These are phyloP conservation scores for Rosa persica DNA, from an alignment of 306 rosid species.

Conservation along the genomic window DNA sequence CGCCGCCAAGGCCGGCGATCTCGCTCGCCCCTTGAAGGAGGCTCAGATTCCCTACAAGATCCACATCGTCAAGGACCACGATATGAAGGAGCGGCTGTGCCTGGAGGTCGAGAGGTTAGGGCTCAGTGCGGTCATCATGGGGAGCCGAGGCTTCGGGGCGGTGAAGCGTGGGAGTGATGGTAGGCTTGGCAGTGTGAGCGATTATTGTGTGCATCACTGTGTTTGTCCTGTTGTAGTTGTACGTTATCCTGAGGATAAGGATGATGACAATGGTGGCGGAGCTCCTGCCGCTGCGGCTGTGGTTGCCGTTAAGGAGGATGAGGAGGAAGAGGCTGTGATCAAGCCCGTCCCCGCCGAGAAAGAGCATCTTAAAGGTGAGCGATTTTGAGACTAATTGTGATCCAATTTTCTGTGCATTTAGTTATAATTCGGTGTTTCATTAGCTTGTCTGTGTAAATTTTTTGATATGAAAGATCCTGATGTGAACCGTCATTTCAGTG, in stretches of 20 bases:
- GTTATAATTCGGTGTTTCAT: neutral
- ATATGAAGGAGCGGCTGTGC: conserved; percentile 92
- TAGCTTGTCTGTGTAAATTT: neutral
- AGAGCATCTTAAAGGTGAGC: conserved; percentile 59
- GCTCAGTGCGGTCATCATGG: conserved; percentile 96
- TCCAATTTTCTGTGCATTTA: neutral
- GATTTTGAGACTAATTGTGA: conserved; percentile 6
- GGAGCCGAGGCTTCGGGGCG: conserved; percentile 95
- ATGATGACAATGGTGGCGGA: conserved; percentile 24
- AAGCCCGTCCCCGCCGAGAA: conserved; percentile 28
- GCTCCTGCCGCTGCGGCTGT: conserved; percentile 21
- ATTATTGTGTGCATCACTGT: conserved; percentile 92
- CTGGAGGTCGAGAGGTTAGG: conserved; percentile 92
- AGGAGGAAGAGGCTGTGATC: conserved; percentile 42
- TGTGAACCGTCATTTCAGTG: neutral
- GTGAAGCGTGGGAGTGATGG: conserved; percentile 78
- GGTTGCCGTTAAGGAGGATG: conserved; percentile 39
- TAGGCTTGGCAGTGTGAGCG: conserved; percentile 90
- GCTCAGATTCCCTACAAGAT: conserved; percentile 96
- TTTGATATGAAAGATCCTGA: neutral
- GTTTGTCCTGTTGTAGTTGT: conserved; percentile 96
- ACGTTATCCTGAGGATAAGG: conserved; percentile 84
- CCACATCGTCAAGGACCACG: conserved; percentile 97
- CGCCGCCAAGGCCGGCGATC: conserved; percentile 70
- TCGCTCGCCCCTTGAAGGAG: conserved; percentile 70